Evolutionary conservation across 305 asterid species (phyloP).

Genomic region (Fraxinus angustifolia): DNA sequence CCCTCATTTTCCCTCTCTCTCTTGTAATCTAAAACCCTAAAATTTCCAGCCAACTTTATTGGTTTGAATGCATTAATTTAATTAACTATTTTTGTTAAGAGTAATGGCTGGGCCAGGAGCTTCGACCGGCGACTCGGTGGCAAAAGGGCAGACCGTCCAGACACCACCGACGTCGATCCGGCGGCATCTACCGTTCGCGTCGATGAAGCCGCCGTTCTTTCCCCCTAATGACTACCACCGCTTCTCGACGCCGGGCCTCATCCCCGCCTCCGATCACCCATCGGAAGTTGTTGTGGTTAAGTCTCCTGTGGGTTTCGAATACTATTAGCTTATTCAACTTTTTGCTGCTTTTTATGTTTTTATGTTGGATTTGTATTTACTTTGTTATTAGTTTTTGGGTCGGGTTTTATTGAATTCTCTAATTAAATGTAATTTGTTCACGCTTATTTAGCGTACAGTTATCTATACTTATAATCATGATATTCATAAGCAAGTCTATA

Average conservation of each 20-base stretch:
- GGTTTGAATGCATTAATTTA: not conserved
- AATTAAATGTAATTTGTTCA: not conserved
- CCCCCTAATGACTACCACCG: conserved; percentile 73
- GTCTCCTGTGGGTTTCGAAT: conserved; percentile 57
- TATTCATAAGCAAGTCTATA: conserved; percentile 14
- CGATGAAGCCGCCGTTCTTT: conserved; percentile 78
- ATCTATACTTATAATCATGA: not conserved
- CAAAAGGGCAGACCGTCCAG: conserved; percentile 42
- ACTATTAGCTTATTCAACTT: not conserved
- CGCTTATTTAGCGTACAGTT: not conserved
- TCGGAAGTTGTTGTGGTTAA: conserved; percentile 71
- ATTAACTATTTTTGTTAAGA: not conserved
- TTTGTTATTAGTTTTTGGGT: conserved; percentile 13
- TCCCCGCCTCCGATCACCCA: conserved; percentile 55
- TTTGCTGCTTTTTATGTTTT: conserved; percentile 11
- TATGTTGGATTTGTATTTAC: conserved; percentile 7
- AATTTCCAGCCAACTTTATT: not conserved
- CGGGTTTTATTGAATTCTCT: conserved; percentile 16
- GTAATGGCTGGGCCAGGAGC: conserved; percentile 54
- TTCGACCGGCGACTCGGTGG: conserved; percentile 47
- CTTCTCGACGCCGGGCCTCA: conserved; percentile 54
- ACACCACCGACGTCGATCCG: conserved; percentile 54
- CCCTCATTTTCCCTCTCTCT: conserved; percentile 32
- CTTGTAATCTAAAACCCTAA: conserved; percentile 26
- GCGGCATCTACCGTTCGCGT: conserved; percentile 70